phyloP scores from a whole-genome alignment of 805 yeast species.

The Starmerella tilneyi region DNA sequence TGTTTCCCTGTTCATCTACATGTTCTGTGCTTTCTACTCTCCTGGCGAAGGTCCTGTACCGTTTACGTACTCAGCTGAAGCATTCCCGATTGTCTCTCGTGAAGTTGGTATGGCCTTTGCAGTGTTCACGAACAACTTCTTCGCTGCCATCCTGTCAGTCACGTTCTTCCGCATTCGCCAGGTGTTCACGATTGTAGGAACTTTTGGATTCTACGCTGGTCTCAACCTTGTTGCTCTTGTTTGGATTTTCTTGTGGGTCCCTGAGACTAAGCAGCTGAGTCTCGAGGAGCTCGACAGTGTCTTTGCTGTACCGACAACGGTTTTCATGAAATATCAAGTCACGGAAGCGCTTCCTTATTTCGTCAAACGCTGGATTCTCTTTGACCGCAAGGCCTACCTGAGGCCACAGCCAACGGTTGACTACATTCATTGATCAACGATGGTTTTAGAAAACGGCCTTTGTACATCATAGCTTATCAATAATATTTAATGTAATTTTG shows the following conservation, averaged over 20 bases:
- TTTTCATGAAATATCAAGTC: constrained; percentile 44
- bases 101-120: constrained; percentile 27
- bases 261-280: constrained; percentile 62
- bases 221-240: constrained; percentile 71
- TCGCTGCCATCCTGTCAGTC: constrained; percentile 53
- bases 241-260: constrained; percentile 42
- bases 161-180: constrained; percentile 67
- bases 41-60: constrained; percentile 88
- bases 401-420: constrained; percentile 4
- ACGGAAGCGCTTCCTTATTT: constrained; percentile 22
- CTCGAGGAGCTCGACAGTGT: constrained; percentile 70
- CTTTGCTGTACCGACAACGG: constrained; percentile 44
- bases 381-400: constrained; percentile 5
- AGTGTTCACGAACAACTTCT: constrained; percentile 43
- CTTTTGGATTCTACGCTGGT: constrained; percentile 84
- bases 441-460: neutral
- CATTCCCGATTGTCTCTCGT: constrained; percentile 23
- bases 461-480: too few relatives aligned
- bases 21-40: constrained; percentile 63
- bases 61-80: constrained; percentile 74
- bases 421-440: neutral
- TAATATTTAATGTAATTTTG: too few relatives aligned
- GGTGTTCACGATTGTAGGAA: constrained; percentile 70
- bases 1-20: constrained; percentile 61
- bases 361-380: constrained; percentile 10